Evolutionary conservation across 164 flowering plant genomes (phyloP), one percentile per base, ranked within the genome.

Genomic region (Warburgia ugandensis): DNA sequence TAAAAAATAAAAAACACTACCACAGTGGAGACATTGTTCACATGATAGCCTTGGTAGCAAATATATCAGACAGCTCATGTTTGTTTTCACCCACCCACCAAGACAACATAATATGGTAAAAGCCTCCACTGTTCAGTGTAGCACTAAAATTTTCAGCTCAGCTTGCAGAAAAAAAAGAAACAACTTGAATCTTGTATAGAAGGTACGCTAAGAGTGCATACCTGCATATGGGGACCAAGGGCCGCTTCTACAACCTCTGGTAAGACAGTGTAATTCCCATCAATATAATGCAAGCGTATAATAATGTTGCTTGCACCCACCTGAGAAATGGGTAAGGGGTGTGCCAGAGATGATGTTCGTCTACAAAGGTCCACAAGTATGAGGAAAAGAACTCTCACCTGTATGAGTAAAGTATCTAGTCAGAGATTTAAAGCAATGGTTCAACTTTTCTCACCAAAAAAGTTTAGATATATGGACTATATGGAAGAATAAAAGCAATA

Each of bases 191-290:
- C n/a, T n/a, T n/a, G n/a, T n/a, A n/a, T n/a, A n/a, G n/a, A 25
- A 44, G 14, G 47, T 16, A 5, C 41, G 14, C 4, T 20, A 37
- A 42, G 10, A 1, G 9, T 26, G 39, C 38, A 17, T 77, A 94
- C 99, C 99, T 94, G 99, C 97, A 94, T 94, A 68, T 89, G 95
- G 58, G 99, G 99, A 41, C 95, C 90, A 23, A 94, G 95, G 12
- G 99, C 80, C 60, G 99, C 99, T 71, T 94, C 99, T 6, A 94
- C 99, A 40, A 94, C 91, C 65, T 94, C 99, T 0, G 97, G 99
- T 55, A 89, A 65, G 30, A 94, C 99, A 2, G 97, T 94, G 57
- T 89, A 94, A 61, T 81, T 89, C 39, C 99, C 99, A 68, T 94
- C 97, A 52, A 94, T 94, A 58, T 86, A 86, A 70, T 94, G 99